Base-by-base conservation (phyloP, 75 land plant genomes). In the Cryptomeria japonica region DNA sequence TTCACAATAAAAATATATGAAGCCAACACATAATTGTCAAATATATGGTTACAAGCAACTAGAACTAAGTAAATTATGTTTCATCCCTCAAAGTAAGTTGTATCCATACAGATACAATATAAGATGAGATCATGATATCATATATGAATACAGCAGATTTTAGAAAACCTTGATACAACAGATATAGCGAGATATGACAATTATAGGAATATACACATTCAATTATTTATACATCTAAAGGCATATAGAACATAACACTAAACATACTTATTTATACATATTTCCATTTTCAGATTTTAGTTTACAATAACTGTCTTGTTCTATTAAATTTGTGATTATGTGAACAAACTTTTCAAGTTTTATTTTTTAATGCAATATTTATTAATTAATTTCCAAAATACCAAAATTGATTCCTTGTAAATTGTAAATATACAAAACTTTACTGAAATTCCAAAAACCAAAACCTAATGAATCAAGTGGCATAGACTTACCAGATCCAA, bases 401-500 rank as follows among this genome's bases (percentile, higher is more conserved):
- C 8, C n/a, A 6, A 7, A 25, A 22, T 58, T 5, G 10, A 64
- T 25, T 58, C 25, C n/a, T 1, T 58, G 9, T 64, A 64, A 64
- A n/a, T 1, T 58, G 9, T 64, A 64, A 64, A 64, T 64, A 64
- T 64, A 64, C 25, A 5, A 61, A 28, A 5, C 25, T 61, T 61
- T 22, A 19, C 31, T 28, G 19, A 19, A 58, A 58, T 25, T 58
- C 64, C 12, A 72, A 72, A 72, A 28, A 8, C 31, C 7, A 34
- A 75, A 75, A 75, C 14, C 13, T 14, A 11, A 75, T 34, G 12
- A 2, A 25, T 9, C 37, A 75, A 32, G 37, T 72, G 47, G 49
- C 11, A 82, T 82, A 82, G 84, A 47, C 85, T 79, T 92, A 92
- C 93, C 94, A 44, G 94, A 83, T 72, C 94, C 94, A 85, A 90